A percentile compares a stretch with the other conserved stretches of the same genome.
Conservation (phyloP, 140 eudicot genomes). For the Senecio squalidus region DNA sequence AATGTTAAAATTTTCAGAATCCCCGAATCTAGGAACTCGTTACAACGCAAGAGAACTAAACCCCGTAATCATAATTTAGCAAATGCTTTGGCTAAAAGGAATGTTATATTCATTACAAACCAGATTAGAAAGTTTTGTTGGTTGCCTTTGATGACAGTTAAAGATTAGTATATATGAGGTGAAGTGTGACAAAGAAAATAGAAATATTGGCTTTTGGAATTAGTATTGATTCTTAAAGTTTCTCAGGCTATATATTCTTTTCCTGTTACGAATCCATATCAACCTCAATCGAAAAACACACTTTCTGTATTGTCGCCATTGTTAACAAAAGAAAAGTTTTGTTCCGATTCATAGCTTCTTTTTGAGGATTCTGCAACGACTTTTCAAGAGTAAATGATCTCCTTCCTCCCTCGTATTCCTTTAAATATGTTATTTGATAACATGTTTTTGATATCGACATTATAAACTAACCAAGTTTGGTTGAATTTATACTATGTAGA, state of each 20-base stretch:
- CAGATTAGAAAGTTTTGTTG: slow-evolving; percentile 6
- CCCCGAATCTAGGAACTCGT: too few relatives aligned
- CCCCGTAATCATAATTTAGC: too few relatives aligned
- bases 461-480: too few relatives aligned
- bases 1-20: too few relatives aligned
- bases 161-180: slow-evolving; percentile 8
- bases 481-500: too few relatives aligned
- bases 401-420: slow-evolving; percentile 1
- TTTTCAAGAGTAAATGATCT: slow-evolving; percentile 11
- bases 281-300: not conserved
- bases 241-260: not conserved
- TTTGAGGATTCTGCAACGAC: slow-evolving; percentile 18
- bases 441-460: not conserved
- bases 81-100: slow-evolving; percentile 16
- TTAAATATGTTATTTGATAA: not conserved
- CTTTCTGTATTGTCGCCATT: not conserved
- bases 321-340: slow-evolving; percentile 6
- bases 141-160: not conserved
- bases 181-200: slow-evolving; percentile 11
- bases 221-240: slow-evolving; percentile 19
- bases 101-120: slow-evolving; percentile 17
- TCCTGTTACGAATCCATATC: slow-evolving; percentile 1
- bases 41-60: too few relatives aligned
- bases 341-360: slow-evolving; percentile 6
- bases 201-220: slow-evolving; percentile 20